Conservation (phyloP, 306 rosid species). For the Corylus avellana region DNA sequence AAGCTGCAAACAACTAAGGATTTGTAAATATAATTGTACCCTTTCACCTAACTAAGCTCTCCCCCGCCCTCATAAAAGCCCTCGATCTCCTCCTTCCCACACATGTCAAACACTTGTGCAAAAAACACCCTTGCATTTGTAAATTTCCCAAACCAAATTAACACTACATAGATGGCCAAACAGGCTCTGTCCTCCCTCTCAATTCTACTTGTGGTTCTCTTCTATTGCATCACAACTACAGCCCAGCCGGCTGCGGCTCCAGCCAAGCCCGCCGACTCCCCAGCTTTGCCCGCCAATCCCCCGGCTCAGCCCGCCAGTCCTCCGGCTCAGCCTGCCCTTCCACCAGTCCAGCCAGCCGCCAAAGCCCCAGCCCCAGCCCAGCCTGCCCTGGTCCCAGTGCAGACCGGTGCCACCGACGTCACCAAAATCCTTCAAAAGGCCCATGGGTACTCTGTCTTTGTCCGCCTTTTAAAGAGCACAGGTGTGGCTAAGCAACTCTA, state of each 20-base stretch:
- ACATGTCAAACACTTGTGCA: slow-evolving; percentile 18
- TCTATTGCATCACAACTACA: slow-evolving; percentile 7
- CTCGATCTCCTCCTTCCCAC: slow-evolving; percentile 26
- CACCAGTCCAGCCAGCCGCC: slow-evolving; percentile 17
- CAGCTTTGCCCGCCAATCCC: slow-evolving; percentile 27
- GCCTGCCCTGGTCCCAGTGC: slow-evolving; percentile 20
- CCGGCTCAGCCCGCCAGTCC: slow-evolving; percentile 41
- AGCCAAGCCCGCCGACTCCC: slow-evolving; percentile 41
- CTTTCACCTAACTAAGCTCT: slow-evolving; percentile 24
- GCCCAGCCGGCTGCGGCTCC: slow-evolving; percentile 49
- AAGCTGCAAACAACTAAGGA: slow-evolving; percentile 33
- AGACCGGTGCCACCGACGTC: slow-evolving; percentile 44
- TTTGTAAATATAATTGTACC: slow-evolving; percentile 17
- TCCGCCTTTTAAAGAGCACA: slow-evolving; percentile 57
- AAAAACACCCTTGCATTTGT: slow-evolving; percentile 1
- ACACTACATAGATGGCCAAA: slow-evolving; percentile 29
- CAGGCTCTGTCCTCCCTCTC: slow-evolving; percentile 20
- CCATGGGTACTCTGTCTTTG: slow-evolving; percentile 49
- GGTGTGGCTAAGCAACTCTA: slow-evolving; percentile 49
- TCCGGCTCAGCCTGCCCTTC: slow-evolving; percentile 24
- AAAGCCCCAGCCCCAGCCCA: slow-evolving; percentile 1
- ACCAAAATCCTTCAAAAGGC: slow-evolving; percentile 58
- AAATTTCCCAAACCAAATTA: neutral
- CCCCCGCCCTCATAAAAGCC: slow-evolving; percentile 41
- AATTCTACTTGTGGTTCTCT: slow-evolving; percentile 22